Conservation (phyloP, 805 yeast species). For the Brettanomyces custersianus region DNA sequence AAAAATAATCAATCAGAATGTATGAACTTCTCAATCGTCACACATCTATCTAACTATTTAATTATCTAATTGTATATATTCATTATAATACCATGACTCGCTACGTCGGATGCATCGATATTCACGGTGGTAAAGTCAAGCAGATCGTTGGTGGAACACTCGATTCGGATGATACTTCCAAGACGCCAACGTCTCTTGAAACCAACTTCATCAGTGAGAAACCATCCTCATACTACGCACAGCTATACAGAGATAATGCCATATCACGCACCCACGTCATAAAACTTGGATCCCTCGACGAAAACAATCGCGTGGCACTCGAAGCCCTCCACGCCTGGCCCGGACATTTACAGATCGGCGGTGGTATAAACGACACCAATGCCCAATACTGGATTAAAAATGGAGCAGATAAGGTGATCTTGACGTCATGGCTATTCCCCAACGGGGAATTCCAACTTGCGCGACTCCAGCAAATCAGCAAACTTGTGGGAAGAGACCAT, state of each 20-base stretch:
- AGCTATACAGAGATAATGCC: constrained; percentile 48
- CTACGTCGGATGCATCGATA: constrained; percentile 91
- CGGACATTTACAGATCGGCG: constrained; percentile 72
- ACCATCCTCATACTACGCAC: constrained; percentile 68
- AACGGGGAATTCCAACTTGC: constrained; percentile 41
- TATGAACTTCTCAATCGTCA: too few species aligned
- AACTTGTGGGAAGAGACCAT: constrained; percentile 50
- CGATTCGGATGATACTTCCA: constrained; percentile 39
- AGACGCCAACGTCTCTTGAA: constrained; percentile 28
- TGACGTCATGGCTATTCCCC: constrained; percentile 87
- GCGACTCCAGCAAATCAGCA: constrained; percentile 43
- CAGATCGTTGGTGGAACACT: constrained; percentile 96
- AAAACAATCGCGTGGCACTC: constrained; percentile 75
- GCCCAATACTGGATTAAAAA: constrained; percentile 69
- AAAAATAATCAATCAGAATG: too few species aligned
- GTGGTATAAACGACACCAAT: constrained; percentile 74
- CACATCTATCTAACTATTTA: too few species aligned
- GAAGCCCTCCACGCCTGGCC: constrained; percentile 77
- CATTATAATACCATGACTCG: constrained; percentile 49
- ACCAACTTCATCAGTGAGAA: constrained; percentile 76
- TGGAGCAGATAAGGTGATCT: constrained; percentile 81
- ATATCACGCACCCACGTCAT: constrained; percentile 86
- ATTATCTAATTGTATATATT: too few species aligned
- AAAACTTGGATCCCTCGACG: constrained; percentile 69
- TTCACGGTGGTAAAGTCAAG: constrained; percentile 90